Conservation (phyloP, 805 yeast species). For the Saccharomycopsis capsularis region DNA sequence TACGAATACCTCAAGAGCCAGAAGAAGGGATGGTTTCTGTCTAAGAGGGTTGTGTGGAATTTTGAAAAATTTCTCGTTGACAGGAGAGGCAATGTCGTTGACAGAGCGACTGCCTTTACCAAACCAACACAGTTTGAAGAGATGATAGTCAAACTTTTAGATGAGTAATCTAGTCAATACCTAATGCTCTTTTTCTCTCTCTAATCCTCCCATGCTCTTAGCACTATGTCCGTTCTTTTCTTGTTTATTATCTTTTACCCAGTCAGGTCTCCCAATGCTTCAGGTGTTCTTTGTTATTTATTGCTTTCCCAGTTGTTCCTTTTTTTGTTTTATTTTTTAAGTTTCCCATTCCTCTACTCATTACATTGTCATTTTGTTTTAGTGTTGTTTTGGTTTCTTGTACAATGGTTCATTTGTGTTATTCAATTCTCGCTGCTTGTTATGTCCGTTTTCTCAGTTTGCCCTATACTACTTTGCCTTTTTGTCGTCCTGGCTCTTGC, state of each 20-base stretch:
- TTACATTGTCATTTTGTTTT: too few relatives aligned
- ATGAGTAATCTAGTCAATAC: constrained; percentile 6
- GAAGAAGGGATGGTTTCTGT: constrained; percentile 56
- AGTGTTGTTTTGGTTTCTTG: too few relatives aligned
- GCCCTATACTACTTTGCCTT: too few relatives aligned
- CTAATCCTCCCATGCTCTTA: too few relatives aligned
- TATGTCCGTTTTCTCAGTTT: too few relatives aligned
- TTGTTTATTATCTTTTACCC: neutral
- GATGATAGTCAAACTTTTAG: constrained; percentile 13
- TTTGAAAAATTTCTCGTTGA: constrained; percentile 67
- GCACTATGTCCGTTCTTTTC: too few relatives aligned
- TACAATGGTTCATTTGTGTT: too few relatives aligned
- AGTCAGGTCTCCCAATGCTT: neutral
- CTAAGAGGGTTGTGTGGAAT: constrained; percentile 71
- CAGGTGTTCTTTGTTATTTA: neutral
- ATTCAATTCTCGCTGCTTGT: too few relatives aligned
- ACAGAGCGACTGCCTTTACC: constrained; percentile 31
- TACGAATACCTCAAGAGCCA: constrained; percentile 59
- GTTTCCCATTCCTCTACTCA: too few relatives aligned
- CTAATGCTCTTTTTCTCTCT: neutral
- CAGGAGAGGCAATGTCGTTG: constrained; percentile 49
- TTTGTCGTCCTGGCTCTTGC: too few relatives aligned
- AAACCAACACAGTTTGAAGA: constrained; percentile 14
- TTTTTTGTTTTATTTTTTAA: neutral
- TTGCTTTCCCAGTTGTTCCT: neutral